Base-by-base conservation (phyloP, 257 asterid species). In the Jasminum sambac region DNA sequence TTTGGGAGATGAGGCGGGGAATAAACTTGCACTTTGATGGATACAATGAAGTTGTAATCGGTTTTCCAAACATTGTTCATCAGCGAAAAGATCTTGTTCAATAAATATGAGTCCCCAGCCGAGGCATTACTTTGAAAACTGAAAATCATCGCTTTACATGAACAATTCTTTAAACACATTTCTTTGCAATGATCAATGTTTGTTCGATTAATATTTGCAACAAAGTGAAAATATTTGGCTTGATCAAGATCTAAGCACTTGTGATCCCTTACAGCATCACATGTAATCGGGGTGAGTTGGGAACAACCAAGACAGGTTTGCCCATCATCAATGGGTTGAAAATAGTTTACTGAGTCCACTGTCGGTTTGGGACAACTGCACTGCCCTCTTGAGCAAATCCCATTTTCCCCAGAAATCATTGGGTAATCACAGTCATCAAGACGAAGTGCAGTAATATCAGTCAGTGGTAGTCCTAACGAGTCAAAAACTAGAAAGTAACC, bases 111-210 rank as follows among this genome's bases (percentile, higher is more conserved):
- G 3, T 67, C 64, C 8, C 81, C 85, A 0, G 5, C 10, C 6
- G 83, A 76, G 21, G 83, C 11, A 26, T 73, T 24, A 2, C 63
- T 38, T 60, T 76, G 69, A 38, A 79, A 75, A 0, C 37, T 76
- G 73, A 84, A 79, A 0, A 85, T 24, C 57, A 76, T 82, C 74
- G 85, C 86, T 72, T 79, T 80, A 73, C 90, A 85, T 17, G 84
- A 78, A 46, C 90, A 85, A 17, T 77, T 78, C 8, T 5, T 50
- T 36, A 78, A 68, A 70, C 88, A 85, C 6, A 79, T 78, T 59
- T 72, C 72, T 76, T 79, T 81, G 65, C 90, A 81, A 21, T 55
- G 46, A 52, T 43, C 58, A 37, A 67, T 3, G 68, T 67, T 16
- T 0, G 79, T 79, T 24, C 25, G 14, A 6, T 0, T 16, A 3